A percentile compares a stretch with the other conserved stretches of the same genome.
Evolutionary conservation across 768 basidiomycete genomes (phyloP).

Genomic region (Mycena amicta): DNA sequence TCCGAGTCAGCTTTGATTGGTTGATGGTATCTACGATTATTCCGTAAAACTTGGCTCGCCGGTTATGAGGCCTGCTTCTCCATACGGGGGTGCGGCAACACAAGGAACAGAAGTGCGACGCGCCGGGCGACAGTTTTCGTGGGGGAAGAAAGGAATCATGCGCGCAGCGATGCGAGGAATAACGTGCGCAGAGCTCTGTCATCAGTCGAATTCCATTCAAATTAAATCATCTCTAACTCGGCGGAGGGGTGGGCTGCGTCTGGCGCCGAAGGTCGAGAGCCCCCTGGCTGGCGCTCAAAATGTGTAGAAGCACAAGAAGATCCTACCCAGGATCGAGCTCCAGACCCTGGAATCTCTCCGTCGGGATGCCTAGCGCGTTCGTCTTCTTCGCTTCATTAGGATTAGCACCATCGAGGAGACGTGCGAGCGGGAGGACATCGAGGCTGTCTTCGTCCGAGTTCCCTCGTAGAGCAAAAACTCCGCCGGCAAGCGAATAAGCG

Average conservation of each 20-base stretch:
- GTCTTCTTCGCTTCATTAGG: background rate
- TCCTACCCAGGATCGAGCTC: background rate
- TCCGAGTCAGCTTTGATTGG: too few species aligned
- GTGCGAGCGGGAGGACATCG: background rate
- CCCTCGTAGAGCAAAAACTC: slow-evolving; percentile 2
- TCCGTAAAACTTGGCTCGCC: too few species aligned
- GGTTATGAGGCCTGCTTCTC: too few species aligned
- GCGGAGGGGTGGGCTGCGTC: background rate
- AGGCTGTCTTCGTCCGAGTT: background rate
- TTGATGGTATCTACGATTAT: too few species aligned
- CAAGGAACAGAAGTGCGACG: too few species aligned
- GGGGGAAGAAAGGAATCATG: too few species aligned
- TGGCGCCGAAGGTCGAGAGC: background rate
- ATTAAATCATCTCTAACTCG: background rate
- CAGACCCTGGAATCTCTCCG: background rate
- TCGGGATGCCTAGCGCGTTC: background rate
- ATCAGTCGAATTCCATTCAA: background rate
- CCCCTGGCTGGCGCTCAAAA: background rate
- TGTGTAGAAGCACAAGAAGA: background rate
- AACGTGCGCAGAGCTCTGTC: too few species aligned
- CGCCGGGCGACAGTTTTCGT: too few species aligned
- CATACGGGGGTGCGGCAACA: too few species aligned
- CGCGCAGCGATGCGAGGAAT: too few species aligned
- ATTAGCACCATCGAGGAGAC: background rate
- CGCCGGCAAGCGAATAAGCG: slow-evolving; percentile 8